Conservation (phyloP, 495 filamentous ascomycete species). For the Tuber umbilicatum region DNA sequence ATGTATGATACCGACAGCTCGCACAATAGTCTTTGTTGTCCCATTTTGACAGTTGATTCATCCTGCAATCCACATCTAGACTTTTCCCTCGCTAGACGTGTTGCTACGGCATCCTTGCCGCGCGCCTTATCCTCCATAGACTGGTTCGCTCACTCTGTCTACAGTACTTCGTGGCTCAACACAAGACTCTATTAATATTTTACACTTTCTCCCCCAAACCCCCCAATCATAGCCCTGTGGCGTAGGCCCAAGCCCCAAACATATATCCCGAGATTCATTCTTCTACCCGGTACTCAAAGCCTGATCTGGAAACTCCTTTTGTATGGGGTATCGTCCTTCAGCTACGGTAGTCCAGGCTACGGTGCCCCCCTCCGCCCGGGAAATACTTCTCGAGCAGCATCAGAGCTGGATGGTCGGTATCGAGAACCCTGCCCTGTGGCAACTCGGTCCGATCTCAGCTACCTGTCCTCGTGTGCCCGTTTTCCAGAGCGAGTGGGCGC, state of each 20-base stretch:
- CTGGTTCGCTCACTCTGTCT: not conserved
- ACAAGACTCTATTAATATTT: not conserved
- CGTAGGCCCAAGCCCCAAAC: not conserved
- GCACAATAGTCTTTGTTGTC: conserved; percentile 4
- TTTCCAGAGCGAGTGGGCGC: not conserved
- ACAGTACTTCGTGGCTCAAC: conserved; percentile 4
- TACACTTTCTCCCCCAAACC: not conserved
- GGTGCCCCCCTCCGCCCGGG: not conserved
- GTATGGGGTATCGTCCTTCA: not conserved
- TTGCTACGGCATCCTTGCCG: not conserved
- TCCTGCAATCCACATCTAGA: conserved; percentile 1
- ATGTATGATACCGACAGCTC: not conserved
- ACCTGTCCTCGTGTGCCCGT: not conserved
- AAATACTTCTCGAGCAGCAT: not conserved
- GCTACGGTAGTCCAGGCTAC: not conserved
- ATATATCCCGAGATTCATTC: not conserved
- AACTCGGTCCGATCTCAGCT: not conserved
- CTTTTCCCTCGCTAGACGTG: not conserved
- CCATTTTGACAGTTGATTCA: not conserved
- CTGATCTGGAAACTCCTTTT: not conserved
- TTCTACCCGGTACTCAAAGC: not conserved
- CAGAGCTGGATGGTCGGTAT: not conserved
- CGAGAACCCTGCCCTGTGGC: not conserved
- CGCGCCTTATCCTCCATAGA: not conserved
- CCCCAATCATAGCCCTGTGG: not conserved